These are phyloP conservation scores for Helichrysum umbraculigerum DNA, from an alignment of 129 eudicot genomes.

Conservation along the genomic window DNA sequence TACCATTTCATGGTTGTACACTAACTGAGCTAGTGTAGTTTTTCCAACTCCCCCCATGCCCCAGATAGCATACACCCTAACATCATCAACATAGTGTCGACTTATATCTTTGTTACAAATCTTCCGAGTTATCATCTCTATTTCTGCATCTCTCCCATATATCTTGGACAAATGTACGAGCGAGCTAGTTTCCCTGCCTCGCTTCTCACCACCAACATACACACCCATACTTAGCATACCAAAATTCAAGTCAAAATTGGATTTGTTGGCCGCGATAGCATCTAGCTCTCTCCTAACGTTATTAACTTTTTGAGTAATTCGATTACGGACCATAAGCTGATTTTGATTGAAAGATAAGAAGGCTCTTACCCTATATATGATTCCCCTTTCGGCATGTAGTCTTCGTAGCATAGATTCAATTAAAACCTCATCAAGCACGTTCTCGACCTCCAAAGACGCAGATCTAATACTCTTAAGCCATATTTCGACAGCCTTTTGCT, in stretches of 20 bases:
- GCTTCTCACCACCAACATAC: neutral
- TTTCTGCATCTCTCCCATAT: neutral
- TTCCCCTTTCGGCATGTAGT: neutral
- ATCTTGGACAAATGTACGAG: neutral
- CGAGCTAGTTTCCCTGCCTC: neutral
- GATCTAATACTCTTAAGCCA: conserved; percentile 24
- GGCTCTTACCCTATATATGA: neutral
- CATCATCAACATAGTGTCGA: neutral
- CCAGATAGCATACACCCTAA: neutral
- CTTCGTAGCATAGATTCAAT: neutral
- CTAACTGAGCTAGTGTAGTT: neutral
- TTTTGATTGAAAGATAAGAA: neutral
- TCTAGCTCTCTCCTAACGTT: neutral
- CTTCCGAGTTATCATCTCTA: neutral
- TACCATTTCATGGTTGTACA: neutral
- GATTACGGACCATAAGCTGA: neutral
- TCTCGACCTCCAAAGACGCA: neutral
- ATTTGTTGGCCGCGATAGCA: neutral
- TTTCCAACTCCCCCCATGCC: conserved; percentile 8
- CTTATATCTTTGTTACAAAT: neutral
- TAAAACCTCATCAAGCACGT: neutral
- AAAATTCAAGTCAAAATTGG: neutral
- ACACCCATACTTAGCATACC: neutral
- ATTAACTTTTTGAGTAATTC: neutral
- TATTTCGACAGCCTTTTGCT: conserved; percentile 10